phyloP scores from a whole-genome alignment of 495 filamentous ascomycete species.

The Aspergillus baeticus region DNA sequence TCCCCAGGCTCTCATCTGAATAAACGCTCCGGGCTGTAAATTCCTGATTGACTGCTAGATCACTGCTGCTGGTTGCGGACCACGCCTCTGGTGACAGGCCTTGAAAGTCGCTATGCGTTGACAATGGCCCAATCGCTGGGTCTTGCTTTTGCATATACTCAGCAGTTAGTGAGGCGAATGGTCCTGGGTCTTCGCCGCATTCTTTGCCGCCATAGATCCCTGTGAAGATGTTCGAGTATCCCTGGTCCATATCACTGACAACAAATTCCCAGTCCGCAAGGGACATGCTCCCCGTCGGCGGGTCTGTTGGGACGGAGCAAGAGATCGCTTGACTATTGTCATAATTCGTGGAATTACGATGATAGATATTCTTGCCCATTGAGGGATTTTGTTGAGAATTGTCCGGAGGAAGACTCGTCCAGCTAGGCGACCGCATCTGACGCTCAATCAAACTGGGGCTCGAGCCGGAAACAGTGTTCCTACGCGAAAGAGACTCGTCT shows the following conservation, averaged over 20 bases:
- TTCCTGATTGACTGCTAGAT: slow-evolving; percentile 33
- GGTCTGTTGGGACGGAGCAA: slow-evolving; percentile 32
- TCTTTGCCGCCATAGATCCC: slow-evolving; percentile 76
- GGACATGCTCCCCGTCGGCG: slow-evolving; percentile 40
- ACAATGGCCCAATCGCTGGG: slow-evolving; percentile 15
- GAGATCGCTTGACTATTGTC: slow-evolving; percentile 30
- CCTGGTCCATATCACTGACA: slow-evolving; percentile 72
- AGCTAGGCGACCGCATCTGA: slow-evolving; percentile 39
- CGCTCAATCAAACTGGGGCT: slow-evolving; percentile 25
- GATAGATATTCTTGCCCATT: slow-evolving; percentile 7
- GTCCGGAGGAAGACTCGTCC: slow-evolving; percentile 41
- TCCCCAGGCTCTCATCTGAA: slow-evolving; percentile 72
- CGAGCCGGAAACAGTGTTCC: slow-evolving; percentile 38
- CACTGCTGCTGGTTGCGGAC: slow-evolving; percentile 42
- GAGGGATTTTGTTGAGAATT: slow-evolving; percentile 21
- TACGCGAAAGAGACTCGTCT: slow-evolving; percentile 35
- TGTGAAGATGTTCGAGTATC: slow-evolving; percentile 77
- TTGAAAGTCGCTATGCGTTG: slow-evolving; percentile 29
- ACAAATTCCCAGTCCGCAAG: slow-evolving; percentile 78
- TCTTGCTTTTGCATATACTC: slow-evolving; percentile 35
- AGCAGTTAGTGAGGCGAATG: slow-evolving; percentile 42
- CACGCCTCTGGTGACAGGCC: slow-evolving; percentile 40
- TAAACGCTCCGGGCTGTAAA: slow-evolving; percentile 65
- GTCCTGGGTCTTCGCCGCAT: slow-evolving; percentile 45
- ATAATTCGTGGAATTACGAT: slow-evolving; percentile 25